These are phyloP conservation scores for Xylariaceae sp. DNA, from an alignment of 2,329 filamentous ascomycete species.

Conservation along the genomic window DNA sequence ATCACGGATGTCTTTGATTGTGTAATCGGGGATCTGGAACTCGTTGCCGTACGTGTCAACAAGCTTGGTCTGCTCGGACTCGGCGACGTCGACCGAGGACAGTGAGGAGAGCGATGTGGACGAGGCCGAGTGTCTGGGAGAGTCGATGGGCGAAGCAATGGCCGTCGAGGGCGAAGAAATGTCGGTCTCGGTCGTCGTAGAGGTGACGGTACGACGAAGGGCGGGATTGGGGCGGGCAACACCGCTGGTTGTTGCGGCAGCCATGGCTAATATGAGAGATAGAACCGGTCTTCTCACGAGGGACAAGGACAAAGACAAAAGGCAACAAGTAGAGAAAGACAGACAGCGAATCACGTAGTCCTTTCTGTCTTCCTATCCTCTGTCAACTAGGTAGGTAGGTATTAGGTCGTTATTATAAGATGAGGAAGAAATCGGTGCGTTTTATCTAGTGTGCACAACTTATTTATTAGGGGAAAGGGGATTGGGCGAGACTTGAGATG, in stretches of 20 bases:
- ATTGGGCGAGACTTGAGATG: neutral
- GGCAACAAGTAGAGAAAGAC: neutral
- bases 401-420: neutral
- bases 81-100: conserved; percentile 66
- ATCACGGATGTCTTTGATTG: conserved; percentile 95
- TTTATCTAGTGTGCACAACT: neutral
- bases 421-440: neutral
- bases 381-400: neutral
- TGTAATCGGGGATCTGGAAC: conserved; percentile 93
- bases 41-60: conserved; percentile 94
- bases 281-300: neutral
- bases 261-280: conserved; percentile 46
- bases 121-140: conserved; percentile 71
- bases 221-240: conserved; percentile 51
- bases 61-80: conserved; percentile 64
- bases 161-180: conserved; percentile 61
- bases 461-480: neutral
- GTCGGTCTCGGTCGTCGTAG: conserved; percentile 50
- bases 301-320: neutral
- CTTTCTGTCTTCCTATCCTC: neutral
- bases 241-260: conserved; percentile 53
- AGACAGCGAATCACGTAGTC: neutral
- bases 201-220: conserved; percentile 56
- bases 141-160: conserved; percentile 64
- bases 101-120: conserved; percentile 93